Evolutionary conservation across 768 basidiomycete species (phyloP).

Genomic region (Galerina marginata): DNA sequence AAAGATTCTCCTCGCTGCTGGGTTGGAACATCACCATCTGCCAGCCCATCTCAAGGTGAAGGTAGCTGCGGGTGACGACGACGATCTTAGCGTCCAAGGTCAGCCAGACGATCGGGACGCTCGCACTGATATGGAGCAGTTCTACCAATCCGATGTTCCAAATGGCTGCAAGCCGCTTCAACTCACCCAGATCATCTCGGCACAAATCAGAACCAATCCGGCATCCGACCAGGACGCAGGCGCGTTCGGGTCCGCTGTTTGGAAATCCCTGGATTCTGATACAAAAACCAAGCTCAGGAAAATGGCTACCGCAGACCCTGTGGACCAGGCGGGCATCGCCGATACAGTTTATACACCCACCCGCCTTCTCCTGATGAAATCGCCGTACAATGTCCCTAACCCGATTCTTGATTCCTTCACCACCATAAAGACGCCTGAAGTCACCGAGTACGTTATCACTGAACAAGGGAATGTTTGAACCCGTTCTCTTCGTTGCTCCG

Average conservation of each 20-base stretch:
- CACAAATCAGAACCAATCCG: background rate
- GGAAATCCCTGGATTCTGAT: background rate
- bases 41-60: background rate
- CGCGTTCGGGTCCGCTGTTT: background rate
- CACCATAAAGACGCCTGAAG: background rate
- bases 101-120: background rate
- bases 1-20: background rate
- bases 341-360: background rate
- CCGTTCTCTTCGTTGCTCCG: background rate
- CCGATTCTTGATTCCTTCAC: background rate
- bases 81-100: background rate
- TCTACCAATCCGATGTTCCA: background rate
- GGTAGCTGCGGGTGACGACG: background rate
- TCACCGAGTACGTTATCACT: background rate
- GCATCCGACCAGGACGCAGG: background rate
- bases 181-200: background rate
- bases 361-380: background rate
- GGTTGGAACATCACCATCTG: background rate
- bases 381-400: background rate
- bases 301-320: background rate
- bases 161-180: background rate
- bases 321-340: background rate
- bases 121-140: background rate
- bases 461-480: background rate
- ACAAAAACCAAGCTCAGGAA: background rate